Evolutionary conservation across 306 rosid species (phyloP).

Genomic region (Cicer chorassanicum): DNA sequence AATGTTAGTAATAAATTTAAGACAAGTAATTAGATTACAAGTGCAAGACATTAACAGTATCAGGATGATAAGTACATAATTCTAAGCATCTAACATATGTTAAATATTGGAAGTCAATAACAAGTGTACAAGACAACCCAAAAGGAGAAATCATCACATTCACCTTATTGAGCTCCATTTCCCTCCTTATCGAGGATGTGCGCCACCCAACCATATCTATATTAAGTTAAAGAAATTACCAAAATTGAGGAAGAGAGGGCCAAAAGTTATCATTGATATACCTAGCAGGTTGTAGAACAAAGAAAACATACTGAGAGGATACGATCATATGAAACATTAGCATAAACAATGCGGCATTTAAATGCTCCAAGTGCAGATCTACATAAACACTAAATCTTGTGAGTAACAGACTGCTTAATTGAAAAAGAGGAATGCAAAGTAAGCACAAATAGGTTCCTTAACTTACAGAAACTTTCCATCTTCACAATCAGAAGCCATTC

Average conservation of each 20-base stretch:
- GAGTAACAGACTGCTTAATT: slow-evolving; percentile 32
- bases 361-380: slow-evolving; percentile 92
- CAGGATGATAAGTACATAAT: slow-evolving; percentile 14
- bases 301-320: slow-evolving; percentile 55
- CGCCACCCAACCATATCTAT: slow-evolving; percentile 99
- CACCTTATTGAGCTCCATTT: slow-evolving; percentile 78
- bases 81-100: not conserved
- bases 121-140: slow-evolving; percentile 31
- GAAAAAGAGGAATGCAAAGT: slow-evolving; percentile 5
- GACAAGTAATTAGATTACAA: slow-evolving; percentile 15
- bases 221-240: slow-evolving; percentile 52
- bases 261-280: slow-evolving; percentile 36
- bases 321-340: slow-evolving; percentile 97
- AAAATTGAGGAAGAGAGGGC: slow-evolving; percentile 35
- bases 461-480: slow-evolving; percentile 88
- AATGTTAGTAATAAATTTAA: slow-evolving; percentile 26
- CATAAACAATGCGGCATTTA: slow-evolving; percentile 73
- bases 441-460: slow-evolving; percentile 25
- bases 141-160: slow-evolving; percentile 45
- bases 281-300: slow-evolving; percentile 24
- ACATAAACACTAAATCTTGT: slow-evolving; percentile 51
- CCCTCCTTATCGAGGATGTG: slow-evolving; percentile 96
- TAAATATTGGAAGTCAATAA: slow-evolving; percentile 30
- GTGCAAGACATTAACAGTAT: not conserved
- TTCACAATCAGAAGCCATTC: slow-evolving; percentile 91